A percentile compares a stretch with the other conserved stretches of the same genome.
Evolutionary conservation across 495 filamentous ascomycete genomes (phyloP).

Genomic region (Penicillium odoratum): DNA sequence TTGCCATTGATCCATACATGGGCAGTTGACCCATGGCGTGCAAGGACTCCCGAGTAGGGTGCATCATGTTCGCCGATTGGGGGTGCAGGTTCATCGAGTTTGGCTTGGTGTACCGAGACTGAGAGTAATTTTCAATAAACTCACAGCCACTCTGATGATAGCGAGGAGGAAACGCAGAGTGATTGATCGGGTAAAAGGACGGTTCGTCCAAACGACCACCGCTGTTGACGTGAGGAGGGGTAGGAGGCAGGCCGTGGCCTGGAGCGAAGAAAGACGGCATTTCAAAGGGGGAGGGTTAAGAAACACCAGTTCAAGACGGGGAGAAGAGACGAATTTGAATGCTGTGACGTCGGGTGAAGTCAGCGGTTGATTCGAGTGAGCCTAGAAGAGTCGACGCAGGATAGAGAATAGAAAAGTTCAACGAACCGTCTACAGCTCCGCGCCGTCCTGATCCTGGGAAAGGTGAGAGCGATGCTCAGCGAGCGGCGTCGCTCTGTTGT

Average conservation of each 20-base stretch:
- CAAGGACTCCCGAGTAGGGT: conserved; percentile 33
- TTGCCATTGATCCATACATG: conserved; percentile 41
- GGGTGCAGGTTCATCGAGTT: conserved; percentile 40
- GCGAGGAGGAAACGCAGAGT: conserved; percentile 45
- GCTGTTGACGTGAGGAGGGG: conserved; percentile 45
- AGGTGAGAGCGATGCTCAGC: conserved; percentile 41
- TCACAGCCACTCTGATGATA: conserved; percentile 50
- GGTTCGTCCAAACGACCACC: conserved; percentile 45
- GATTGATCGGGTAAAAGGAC: conserved; percentile 41
- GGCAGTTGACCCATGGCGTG: conserved; percentile 34
- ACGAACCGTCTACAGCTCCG: conserved; percentile 52
- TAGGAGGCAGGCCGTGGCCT: conserved; percentile 48
- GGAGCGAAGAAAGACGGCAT: conserved; percentile 51
- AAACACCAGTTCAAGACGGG: conserved; percentile 42
- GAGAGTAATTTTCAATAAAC: conserved; percentile 53
- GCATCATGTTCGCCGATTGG: conserved; percentile 32
- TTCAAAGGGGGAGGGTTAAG: conserved; percentile 19
- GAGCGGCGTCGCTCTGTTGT: conserved; percentile 44
- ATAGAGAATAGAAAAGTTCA: conserved; percentile 12
- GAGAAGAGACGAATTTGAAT: conserved; percentile 34
- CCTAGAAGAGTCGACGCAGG: conserved; percentile 8
- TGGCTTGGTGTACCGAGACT: conserved; percentile 44
- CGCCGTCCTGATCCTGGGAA: conserved; percentile 43
- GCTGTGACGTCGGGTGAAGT: conserved; percentile 16
- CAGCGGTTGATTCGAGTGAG: conserved; percentile 13